Conservation (phyloP, 805 yeast genomes). For the Starmera caribaea region DNA sequence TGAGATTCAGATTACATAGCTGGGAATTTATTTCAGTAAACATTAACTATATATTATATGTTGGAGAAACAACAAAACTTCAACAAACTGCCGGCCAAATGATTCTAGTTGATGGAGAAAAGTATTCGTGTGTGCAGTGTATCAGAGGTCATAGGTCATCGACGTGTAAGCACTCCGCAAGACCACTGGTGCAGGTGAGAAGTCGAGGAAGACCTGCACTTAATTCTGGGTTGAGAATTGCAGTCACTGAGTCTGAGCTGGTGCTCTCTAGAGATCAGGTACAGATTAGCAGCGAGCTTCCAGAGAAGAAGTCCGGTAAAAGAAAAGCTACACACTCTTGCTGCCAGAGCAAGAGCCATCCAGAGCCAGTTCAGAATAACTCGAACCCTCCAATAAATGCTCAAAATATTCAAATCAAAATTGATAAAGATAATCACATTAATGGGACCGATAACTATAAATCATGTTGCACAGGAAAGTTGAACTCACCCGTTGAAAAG, state of each 20-base stretch:
- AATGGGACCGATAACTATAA: neutral
- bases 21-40: too few relatives aligned
- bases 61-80: too few relatives aligned
- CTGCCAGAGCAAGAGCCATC: constrained; percentile 1
- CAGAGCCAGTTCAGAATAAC: neutral
- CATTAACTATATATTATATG: too few relatives aligned
- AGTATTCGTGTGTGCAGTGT: constrained; percentile 69
- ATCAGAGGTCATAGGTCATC: constrained; percentile 80
- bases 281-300: too few relatives aligned
- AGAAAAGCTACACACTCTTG: too few relatives aligned
- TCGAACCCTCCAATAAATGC: neutral
- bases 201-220: constrained; percentile 67
- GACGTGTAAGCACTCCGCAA: constrained; percentile 59
- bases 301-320: too few relatives aligned
- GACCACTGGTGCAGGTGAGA: constrained; percentile 71
- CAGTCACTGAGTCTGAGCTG: constrained; percentile 17
- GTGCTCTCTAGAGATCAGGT: constrained; percentile 9
- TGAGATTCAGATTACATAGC: too few relatives aligned
- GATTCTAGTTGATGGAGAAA: constrained; percentile 65
- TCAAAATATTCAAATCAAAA: neutral
- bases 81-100: constrained; percentile 19
- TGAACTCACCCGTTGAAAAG: neutral
- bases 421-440: neutral
- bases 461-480: neutral
- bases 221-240: constrained; percentile 24